Conservation (phyloP, 495 filamentous ascomycete genomes). For the Polyplosphaeria fusca region DNA sequence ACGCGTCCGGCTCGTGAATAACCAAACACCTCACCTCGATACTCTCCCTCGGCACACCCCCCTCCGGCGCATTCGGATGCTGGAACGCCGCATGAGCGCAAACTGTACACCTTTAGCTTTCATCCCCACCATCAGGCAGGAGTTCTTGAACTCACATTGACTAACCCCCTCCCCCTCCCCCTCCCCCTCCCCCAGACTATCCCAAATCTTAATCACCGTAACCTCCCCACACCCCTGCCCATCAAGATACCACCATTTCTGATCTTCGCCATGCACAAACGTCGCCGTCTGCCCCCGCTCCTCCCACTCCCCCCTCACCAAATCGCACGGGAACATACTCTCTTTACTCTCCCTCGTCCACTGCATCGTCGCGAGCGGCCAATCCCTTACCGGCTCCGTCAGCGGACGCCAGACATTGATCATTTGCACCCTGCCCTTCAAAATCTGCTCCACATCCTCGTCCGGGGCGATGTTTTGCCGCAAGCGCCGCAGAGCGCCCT, state of each 20-base stretch:
- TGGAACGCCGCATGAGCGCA: slow-evolving; percentile 7
- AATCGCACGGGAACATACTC: slow-evolving; percentile 2
- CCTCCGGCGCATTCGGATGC: neutral
- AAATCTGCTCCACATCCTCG: neutral
- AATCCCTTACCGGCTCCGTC: slow-evolving; percentile 4
- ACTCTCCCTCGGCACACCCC: neutral
- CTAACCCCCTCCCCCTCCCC: neutral
- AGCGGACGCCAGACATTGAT: slow-evolving; percentile 20
- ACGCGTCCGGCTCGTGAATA: neutral
- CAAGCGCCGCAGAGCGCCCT: neutral
- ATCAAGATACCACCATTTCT: slow-evolving; percentile 15
- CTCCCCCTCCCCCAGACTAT: slow-evolving; percentile 1
- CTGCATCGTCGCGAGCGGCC: slow-evolving; percentile 21
- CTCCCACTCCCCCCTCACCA: neutral
- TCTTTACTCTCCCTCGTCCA: neutral
- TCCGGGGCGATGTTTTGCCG: neutral
- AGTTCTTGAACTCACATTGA: neutral
- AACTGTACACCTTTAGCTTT: neutral
- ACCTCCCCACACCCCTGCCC: slow-evolving; percentile 9
- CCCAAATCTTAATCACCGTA: slow-evolving; percentile 21
- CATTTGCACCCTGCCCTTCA: slow-evolving; percentile 7
- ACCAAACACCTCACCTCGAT: slow-evolving; percentile 5
- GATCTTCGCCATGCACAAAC: neutral
- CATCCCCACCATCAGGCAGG: too few relatives aligned
- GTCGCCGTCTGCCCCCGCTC: slow-evolving; percentile 10